Conservation (phyloP, 208 protist species). For the Phytomonas sp. region DNA sequence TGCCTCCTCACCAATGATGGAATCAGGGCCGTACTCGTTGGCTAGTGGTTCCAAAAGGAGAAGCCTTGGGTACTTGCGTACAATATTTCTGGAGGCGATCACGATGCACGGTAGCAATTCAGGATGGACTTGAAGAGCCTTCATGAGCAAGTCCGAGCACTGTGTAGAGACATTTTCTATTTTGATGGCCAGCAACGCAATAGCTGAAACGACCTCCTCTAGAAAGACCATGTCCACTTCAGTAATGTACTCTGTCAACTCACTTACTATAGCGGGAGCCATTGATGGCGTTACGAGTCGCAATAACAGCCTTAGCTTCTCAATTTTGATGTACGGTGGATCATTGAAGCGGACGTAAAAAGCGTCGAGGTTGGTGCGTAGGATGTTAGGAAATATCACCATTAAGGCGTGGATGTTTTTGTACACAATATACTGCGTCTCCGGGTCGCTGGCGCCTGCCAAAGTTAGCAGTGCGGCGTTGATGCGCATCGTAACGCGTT, state of each 20-base stretch:
- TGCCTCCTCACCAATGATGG: slow-evolving; percentile 95
- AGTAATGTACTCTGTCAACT: slow-evolving; percentile 97
- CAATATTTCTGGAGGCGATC: slow-evolving; percentile 80
- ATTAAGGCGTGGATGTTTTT: slow-evolving; percentile 98
- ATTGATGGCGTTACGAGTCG: slow-evolving; percentile 93
- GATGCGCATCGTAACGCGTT: slow-evolving; percentile 84
- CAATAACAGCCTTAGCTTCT: slow-evolving; percentile 98
- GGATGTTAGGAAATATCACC: slow-evolving; percentile 92
- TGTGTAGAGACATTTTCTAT: slow-evolving; percentile 91
- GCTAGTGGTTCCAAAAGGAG: slow-evolving; percentile 67
- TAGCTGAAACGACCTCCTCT: slow-evolving; percentile 92
- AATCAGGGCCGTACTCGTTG: slow-evolving; percentile 55
- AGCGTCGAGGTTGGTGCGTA: slow-evolving; percentile 86
- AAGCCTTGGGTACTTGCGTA: slow-evolving; percentile 73
- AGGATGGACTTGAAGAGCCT: slow-evolving; percentile 37
- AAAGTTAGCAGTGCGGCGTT: slow-evolving; percentile 93
- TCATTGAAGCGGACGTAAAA: slow-evolving; percentile 99
- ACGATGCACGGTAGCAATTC: slow-evolving; percentile 66
- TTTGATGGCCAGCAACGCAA: slow-evolving; percentile 97
- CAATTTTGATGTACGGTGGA: slow-evolving; percentile 99
- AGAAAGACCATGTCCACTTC: slow-evolving; percentile 98
- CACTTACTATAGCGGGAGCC: slow-evolving; percentile 89
- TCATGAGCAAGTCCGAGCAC: slow-evolving; percentile 87
- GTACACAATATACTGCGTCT: slow-evolving; percentile 97
- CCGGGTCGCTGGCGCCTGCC: slow-evolving; percentile 68